Percentiles rank a stretch among this genome's conserved stretches.
Conservation (phyloP, 2,329 filamentous ascomycete genomes). For the Alternaria conjuncta region DNA sequence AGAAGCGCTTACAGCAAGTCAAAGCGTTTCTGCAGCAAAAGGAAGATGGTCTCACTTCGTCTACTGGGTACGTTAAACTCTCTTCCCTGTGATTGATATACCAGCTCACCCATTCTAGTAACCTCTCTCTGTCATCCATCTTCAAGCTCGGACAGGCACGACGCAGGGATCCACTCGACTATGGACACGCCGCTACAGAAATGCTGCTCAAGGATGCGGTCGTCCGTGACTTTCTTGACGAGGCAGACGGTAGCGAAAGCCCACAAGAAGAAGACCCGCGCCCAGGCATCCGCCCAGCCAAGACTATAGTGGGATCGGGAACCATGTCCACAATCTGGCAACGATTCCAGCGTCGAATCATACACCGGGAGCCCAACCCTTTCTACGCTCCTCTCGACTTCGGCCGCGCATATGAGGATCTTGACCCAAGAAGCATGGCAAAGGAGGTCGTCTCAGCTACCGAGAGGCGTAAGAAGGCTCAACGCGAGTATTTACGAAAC, state of each 20-base stretch:
- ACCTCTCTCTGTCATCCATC: constrained; percentile 73
- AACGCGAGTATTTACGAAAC: constrained; percentile 85
- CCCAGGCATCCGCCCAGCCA: constrained; percentile 46
- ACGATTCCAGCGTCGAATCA: constrained; percentile 63
- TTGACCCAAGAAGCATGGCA: constrained; percentile 87
- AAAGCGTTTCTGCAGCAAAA: constrained; percentile 92
- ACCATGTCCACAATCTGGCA: constrained; percentile 67
- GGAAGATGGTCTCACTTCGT: constrained; percentile 72
- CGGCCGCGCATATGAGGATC: constrained; percentile 72
- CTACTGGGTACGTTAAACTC: constrained; percentile 56
- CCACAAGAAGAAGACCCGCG: constrained; percentile 39
- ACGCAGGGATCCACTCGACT: constrained; percentile 83
- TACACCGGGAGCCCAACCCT: constrained; percentile 82
- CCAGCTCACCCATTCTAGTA: constrained; percentile 49
- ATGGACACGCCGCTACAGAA: constrained; percentile 88
- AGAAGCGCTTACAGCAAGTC: constrained; percentile 95
- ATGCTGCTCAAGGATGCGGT: constrained; percentile 97
- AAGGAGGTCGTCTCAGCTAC: constrained; percentile 86
- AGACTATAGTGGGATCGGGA: constrained; percentile 62
- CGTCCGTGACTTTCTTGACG: constrained; percentile 91
- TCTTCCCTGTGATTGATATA: not conserved
- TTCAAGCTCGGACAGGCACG: constrained; percentile 68
- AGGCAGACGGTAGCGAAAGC: constrained; percentile 56
- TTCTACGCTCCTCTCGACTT: constrained; percentile 87
- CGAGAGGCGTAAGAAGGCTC: constrained; percentile 81